phyloP scores from a whole-genome alignment of 345 rosid species.

The Lagerstroemia speciosa region DNA sequence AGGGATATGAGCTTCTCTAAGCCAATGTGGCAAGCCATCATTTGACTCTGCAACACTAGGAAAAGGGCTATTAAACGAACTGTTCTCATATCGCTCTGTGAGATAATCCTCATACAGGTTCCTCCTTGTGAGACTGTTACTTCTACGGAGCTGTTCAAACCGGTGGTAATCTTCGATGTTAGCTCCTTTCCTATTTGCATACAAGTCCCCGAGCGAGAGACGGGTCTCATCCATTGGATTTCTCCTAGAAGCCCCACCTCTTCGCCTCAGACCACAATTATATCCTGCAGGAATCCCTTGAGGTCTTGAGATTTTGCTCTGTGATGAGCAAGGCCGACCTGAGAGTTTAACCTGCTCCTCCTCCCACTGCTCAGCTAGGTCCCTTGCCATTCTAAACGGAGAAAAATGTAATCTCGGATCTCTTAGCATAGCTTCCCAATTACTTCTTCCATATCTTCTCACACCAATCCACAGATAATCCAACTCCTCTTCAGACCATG shows the following conservation, averaged over 20 bases:
- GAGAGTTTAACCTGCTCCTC: constrained; percentile 30
- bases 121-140: constrained; percentile 1
- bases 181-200: constrained; percentile 12
- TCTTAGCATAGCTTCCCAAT: constrained; percentile 36
- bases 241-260: constrained; percentile 14
- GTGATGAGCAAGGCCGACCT: constrained; percentile 13
- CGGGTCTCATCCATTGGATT: constrained; percentile 20
- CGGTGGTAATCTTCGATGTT: constrained; percentile 2
- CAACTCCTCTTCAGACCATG: constrained; percentile 46
- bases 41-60: constrained; percentile 5
- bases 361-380: constrained; percentile 40
- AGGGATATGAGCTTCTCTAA: constrained; percentile 24
- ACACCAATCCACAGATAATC: constrained; percentile 47
- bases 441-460: constrained; percentile 40
- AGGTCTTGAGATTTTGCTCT: constrained; percentile 10
- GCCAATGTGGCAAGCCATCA: constrained; percentile 33
- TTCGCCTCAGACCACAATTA: constrained; percentile 13
- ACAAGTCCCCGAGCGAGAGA: constrained; percentile 29
- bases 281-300: constrained; percentile 12
- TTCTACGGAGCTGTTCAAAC: constrained; percentile 13
- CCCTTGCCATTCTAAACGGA: constrained; percentile 27
- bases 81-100: neutral
- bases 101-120: constrained; percentile 9
- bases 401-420: constrained; percentile 33
- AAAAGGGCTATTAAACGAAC: neutral